Evolutionary conservation across 2,329 filamentous ascomycete genomes (phyloP), one percentile per base, ranked within the genome.

Genomic region (Ceratocystiopsis minuta): DNA sequence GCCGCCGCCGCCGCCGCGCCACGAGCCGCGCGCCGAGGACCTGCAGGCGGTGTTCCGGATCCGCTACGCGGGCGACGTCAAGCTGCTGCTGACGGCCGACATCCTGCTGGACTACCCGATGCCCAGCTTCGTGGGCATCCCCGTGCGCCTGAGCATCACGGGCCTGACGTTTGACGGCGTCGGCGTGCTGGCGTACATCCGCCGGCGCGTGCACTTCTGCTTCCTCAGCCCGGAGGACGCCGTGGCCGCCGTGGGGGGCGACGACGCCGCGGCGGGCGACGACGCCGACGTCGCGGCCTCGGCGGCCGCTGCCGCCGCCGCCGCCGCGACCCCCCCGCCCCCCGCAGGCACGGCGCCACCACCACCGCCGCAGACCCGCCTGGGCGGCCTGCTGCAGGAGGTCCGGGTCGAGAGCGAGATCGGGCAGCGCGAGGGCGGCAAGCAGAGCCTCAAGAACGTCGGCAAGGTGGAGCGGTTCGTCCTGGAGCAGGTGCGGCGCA

Each of bases 391-490:
- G 44, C 61, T 98, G 43, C 85, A 93, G 57, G 84, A 96, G 60
- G 93, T 98, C 52, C 78, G 80, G 50, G 88, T 98, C 7, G 90
- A 98, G 60, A 96, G 88, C 57, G 90, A 98, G 62, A 98, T 98
- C 57, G 90, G 90, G 7, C 80, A 90, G 57, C 77, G 86, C 50
- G 86, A 92, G 53, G 79, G 81, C 46, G 84, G 85, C 20, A 94
- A 90, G 62, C 88, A 95, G 63, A 90, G 88, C 38, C 64, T 98
- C 46, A 96, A 95, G 68, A 98, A 98, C 57, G 88, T 98, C 39
- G 88, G 90, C 45, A 98, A 98, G 67, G 90, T 98, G 44, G 90
- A 98, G 64, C 81, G 85, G 53, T 98, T 98, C 58, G 85, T 98
- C 43, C 68, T 98, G 45, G 88, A 96, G 58, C 88, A 96, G 61